Evolutionary conservation across 495 filamentous ascomycete genomes (phyloP), one percentile per base, ranked within the genome.

Genomic region (Chaetomium cochliodes): DNA sequence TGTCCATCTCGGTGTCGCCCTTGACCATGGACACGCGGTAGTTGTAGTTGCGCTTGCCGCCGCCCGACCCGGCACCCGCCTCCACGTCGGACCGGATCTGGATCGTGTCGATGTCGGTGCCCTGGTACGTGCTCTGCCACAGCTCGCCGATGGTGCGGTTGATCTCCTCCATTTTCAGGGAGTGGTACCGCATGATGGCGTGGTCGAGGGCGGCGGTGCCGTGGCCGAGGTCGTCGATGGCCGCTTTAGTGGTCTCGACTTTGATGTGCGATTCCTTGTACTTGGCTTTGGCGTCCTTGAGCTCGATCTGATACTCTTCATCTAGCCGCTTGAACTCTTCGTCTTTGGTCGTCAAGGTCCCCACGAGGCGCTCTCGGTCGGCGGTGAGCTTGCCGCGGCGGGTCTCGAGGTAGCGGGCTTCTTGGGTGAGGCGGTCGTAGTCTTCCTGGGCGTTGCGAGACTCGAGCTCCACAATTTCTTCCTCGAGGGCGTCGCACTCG

Each of bases 11-110:
- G 4, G 89, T 88, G 69, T 93, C 91, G 71, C 92, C 87, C 80
- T 99, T 99, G 67, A 97, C 88, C 96, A 99, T 99, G 79, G 90
- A 92, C 0, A 98, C 94, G 61, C 96, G 90, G 79, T 98, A 98
- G 75, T 98, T 97, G 83, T 98, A 98, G 39, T 83, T 90, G 59
- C 90, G 86, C 69, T 92, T 94, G 62, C 86, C 88, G 59, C 85
- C 88, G 26, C 51, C 50, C 13, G 60, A 42, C 20, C 55, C 62
- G 6, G 70, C 57, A 16, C 52, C 65, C 51, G 83, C 82, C 73
- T 94, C 92, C 68, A 87, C 88, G 78, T 96, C 93, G 49, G 92
- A 96, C 47, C 90, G 87, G 74, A 98, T 98, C 68, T 96, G 83
- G 74, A 98, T 96, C 12, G 91, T 93, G 77, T 99, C 94, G 65